Evolutionary conservation across 2,329 filamentous ascomycete species (phyloP).

Genomic region (Sarocladium oryzae): DNA sequence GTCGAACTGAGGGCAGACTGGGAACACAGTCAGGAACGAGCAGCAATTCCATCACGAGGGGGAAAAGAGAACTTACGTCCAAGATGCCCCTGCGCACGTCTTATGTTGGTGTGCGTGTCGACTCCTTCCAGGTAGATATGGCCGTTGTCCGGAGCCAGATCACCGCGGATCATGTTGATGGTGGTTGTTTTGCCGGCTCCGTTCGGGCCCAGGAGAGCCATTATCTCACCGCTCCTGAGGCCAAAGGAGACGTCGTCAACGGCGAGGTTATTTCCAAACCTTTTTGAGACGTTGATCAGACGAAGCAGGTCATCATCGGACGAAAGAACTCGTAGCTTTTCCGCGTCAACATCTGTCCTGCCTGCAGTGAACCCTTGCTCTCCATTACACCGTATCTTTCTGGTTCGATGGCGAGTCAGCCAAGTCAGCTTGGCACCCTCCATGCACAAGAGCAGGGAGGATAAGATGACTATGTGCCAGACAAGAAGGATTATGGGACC

Average conservation of each 20-base stretch:
- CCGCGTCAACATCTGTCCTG: slow-evolving; percentile 31
- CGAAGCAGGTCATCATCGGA: slow-evolving; percentile 55
- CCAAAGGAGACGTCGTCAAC: slow-evolving; percentile 77
- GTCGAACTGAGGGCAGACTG: slow-evolving; percentile 54
- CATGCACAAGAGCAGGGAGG: slow-evolving; percentile 62
- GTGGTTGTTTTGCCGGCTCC: slow-evolving; percentile 83
- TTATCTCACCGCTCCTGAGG: slow-evolving; percentile 67
- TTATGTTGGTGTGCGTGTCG: slow-evolving; percentile 5
- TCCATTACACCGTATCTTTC: slow-evolving; percentile 28
- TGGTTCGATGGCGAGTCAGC: slow-evolving; percentile 45
- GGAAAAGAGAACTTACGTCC: slow-evolving; percentile 50
- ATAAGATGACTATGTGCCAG: slow-evolving; percentile 61
- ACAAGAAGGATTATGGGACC: slow-evolving; percentile 75
- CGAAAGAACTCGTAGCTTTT: slow-evolving; percentile 56
- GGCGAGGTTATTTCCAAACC: slow-evolving; percentile 63
- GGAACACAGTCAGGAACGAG: slow-evolving; percentile 57
- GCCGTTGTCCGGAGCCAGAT: slow-evolving; percentile 54
- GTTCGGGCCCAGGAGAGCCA: slow-evolving; percentile 77
- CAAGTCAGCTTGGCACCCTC: slow-evolving; percentile 51
- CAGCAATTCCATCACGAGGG: slow-evolving; percentile 25
- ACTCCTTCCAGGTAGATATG: not conserved
- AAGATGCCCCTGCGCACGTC: slow-evolving; percentile 59
- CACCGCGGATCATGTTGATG: slow-evolving; percentile 75
- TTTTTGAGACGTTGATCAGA: slow-evolving; percentile 65
- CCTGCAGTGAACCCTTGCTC: slow-evolving; percentile 16